Evolutionary conservation across 768 basidiomycete genomes (phyloP).

Genomic region (Lanmaoa pseudosensibilis): DNA sequence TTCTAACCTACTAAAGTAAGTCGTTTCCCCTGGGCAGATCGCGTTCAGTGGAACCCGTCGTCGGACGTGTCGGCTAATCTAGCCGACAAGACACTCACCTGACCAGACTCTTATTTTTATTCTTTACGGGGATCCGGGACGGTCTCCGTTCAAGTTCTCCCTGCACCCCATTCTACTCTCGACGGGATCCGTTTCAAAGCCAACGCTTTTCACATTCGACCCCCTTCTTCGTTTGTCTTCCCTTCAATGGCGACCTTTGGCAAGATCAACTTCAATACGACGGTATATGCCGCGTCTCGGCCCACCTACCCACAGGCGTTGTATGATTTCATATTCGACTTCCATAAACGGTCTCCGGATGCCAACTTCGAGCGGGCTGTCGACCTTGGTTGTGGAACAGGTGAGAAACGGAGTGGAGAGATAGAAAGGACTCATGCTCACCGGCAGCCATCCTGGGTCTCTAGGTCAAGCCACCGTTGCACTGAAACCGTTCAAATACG

Average conservation of each 20-base stretch:
- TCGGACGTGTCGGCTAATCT: neutral
- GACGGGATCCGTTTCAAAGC: neutral
- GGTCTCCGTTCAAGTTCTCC: neutral
- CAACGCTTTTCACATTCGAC: neutral
- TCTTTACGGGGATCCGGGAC: neutral
- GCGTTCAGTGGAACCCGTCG: neutral
- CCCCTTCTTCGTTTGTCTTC: neutral
- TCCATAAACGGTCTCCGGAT: conserved; percentile 40
- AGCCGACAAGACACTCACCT: neutral
- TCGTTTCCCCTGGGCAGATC: neutral
- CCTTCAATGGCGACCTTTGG: conserved; percentile 69
- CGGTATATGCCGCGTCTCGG: conserved; percentile 56
- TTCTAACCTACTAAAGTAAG: neutral
- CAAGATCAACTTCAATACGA: conserved; percentile 63
- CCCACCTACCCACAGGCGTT: conserved; percentile 69
- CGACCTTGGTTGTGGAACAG: conserved; percentile 82
- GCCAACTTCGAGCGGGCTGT: conserved; percentile 56
- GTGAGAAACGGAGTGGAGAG: conserved; percentile 33
- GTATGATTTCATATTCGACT: conserved; percentile 61
- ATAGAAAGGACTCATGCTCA: neutral
- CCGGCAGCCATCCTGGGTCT: neutral
- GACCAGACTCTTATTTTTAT: neutral
- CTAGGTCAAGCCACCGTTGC: conserved; percentile 70
- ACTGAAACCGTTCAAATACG: conserved; percentile 53
- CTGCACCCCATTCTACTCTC: neutral